Evolutionary conservation across 2,329 filamentous ascomycete species (phyloP).

Genomic region (Apiospora rasikravindrae): DNA sequence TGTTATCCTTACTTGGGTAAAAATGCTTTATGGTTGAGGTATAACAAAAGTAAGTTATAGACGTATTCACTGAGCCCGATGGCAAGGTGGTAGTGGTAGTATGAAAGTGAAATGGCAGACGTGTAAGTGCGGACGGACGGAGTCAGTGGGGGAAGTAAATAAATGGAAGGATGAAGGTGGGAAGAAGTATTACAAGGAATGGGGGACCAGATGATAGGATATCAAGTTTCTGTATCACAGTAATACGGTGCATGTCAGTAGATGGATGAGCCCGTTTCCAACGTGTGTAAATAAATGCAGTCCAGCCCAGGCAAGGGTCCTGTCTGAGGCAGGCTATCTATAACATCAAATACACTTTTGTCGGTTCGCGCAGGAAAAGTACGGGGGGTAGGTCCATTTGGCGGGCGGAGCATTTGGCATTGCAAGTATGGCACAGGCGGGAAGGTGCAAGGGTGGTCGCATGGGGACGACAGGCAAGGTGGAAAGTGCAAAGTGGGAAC

Average conservation of each 20-base stretch:
- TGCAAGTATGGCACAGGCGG: not conserved
- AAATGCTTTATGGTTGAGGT: not conserved
- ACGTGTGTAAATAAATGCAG: not conserved
- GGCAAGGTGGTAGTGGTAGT: not conserved
- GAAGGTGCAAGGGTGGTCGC: not conserved
- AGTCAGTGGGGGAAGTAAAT: not conserved
- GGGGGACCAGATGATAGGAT: not conserved
- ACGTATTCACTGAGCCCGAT: not conserved
- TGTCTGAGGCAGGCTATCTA: not conserved
- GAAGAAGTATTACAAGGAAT: not conserved
- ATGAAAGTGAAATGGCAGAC: not conserved
- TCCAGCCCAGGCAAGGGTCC: not conserved
- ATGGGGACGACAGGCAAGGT: not conserved
- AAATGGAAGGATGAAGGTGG: conserved; percentile 10
- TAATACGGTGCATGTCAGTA: not conserved
- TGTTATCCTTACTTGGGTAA: not conserved
- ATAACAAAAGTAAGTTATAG: not conserved
- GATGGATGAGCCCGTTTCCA: not conserved
- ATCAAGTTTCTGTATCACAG: conserved; percentile 12
- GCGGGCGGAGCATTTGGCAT: conserved; percentile 2
- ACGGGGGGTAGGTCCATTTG: not conserved
- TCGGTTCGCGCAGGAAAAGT: not conserved
- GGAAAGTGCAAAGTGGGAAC: not conserved
- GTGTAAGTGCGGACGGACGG: conserved; percentile 13
- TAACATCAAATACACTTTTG: not conserved